Conservation (phyloP, 441 rosid species). For the Bocquillonia castaneifolia region DNA sequence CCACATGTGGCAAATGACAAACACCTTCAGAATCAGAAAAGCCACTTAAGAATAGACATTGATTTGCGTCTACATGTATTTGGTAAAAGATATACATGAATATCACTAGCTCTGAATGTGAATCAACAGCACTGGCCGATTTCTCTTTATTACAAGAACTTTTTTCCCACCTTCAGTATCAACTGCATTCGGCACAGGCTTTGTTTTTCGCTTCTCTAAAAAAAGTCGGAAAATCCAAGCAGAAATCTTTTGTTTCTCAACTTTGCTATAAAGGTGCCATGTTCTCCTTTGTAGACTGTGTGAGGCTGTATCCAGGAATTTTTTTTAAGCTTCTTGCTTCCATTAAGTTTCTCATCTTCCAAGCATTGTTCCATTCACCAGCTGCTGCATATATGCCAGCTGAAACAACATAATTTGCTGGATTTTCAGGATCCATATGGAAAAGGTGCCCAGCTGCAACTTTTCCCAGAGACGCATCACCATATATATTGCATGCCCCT, state of each 20-base stretch:
- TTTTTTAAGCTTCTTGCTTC: conserved; percentile 44
- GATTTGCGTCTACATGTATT: too few species aligned
- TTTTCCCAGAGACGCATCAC: conserved; percentile 42
- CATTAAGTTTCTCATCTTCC: conserved; percentile 44
- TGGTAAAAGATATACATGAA: conserved; percentile 4
- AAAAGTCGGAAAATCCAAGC: neutral
- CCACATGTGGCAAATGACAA: neutral
- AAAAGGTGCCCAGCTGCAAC: conserved; percentile 49
- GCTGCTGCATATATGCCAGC: conserved; percentile 53
- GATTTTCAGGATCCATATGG: conserved; percentile 47
- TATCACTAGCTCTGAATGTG: neutral
- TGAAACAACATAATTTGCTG: conserved; percentile 54
- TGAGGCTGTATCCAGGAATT: conserved; percentile 53
- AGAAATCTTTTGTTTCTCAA: conserved; percentile 9
- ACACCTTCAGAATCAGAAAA: too few species aligned
- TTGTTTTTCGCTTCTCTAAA: neutral
- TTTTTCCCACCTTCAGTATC: neutral
- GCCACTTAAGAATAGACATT: neutral
- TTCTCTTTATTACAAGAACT: neutral
- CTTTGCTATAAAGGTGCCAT: conserved; percentile 23
- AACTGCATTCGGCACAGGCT: neutral
- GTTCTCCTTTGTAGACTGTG: conserved; percentile 31
- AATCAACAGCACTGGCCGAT: neutral
- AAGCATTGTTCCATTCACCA: conserved; percentile 58
- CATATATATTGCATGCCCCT: conserved; percentile 60